phyloP scores from a whole-genome alignment of 2,329 filamentous ascomycete genomes.

The Sclerotinia spermophila region DNA sequence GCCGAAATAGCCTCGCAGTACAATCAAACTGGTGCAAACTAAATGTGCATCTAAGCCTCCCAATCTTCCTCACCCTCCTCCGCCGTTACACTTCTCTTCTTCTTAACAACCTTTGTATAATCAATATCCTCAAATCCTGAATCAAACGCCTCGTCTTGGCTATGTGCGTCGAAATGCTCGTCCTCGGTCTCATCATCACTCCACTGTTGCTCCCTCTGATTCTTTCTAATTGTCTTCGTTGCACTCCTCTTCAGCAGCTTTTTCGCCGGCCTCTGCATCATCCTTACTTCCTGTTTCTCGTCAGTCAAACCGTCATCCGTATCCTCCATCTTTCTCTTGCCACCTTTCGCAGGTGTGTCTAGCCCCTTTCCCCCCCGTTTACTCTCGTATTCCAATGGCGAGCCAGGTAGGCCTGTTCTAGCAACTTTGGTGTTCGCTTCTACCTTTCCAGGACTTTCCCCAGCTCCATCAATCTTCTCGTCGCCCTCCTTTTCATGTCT shows the following conservation, averaged over 20 bases:
- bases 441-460: neutral
- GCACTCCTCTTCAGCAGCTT: neutral
- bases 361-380: neutral
- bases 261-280: conserved; percentile 1
- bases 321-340: conserved; percentile 3
- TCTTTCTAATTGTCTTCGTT: neutral
- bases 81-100: neutral
- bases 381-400: neutral
- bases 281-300: neutral
- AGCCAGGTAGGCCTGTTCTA: neutral
- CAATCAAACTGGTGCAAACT: neutral
- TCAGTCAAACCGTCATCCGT: neutral
- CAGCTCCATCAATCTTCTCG: neutral
- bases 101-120: neutral
- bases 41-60: neutral
- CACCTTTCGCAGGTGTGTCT: neutral
- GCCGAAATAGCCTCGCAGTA: neutral
- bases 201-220: neutral
- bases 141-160: neutral
- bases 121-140: conserved; percentile 6
- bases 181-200: neutral
- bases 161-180: neutral
- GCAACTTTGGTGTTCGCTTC: neutral
- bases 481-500: neutral
- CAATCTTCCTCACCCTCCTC: neutral